Base-by-base conservation (phyloP, 1,284 basidiomycete genomes). In the Ceratobasidium sp. region DNA sequence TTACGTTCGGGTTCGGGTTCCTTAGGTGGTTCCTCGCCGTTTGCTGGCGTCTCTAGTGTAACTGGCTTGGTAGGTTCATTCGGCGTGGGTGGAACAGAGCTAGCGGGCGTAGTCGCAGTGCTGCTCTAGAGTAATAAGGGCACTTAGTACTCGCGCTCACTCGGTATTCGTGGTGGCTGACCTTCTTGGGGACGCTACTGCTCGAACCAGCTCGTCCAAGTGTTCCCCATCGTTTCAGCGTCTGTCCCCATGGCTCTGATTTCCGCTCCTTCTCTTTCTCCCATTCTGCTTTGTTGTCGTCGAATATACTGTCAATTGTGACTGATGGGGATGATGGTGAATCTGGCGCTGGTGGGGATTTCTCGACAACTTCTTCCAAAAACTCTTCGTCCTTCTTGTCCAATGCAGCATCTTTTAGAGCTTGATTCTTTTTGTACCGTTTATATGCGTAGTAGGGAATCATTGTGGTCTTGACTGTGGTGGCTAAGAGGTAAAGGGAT, bases 311-410 rank as follows among this genome's bases (percentile, higher is more conserved):
- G 26, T 77, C 75, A 40, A 77, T 44, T 9, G 75, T 77, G 40
- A 55, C 33, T 4, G 75, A 42, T 20, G 75, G 64, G n/a, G 39
- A 53, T 18, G 64, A 64, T n/a, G 55, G 75, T n/a, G 60, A 60
- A 12, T 60, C 71, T 15, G 71, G 71, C 26, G 71, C 6, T 23
- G 63, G 63, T 10, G 75, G 75, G 4, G 75, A 56, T 40, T 53
- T 70, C 39, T 77, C 58, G 10, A 71, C 67, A 2, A 63, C 67
- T 20, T 77, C 60, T 39, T 68, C 49, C 6, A 77, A 51, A 23
- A 70, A 77, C 58, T 69, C 42, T 33, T 77, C 77, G 28, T 77
- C 67, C 42, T 71, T 77, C 58, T 77, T 69, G 77, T 77, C 77
- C 1, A 77, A 46, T 6, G 69, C 77, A 20, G 67, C 46, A 26